phyloP scores from a whole-genome alignment of 257 asterid species.

The Scutellaria galericulata region DNA sequence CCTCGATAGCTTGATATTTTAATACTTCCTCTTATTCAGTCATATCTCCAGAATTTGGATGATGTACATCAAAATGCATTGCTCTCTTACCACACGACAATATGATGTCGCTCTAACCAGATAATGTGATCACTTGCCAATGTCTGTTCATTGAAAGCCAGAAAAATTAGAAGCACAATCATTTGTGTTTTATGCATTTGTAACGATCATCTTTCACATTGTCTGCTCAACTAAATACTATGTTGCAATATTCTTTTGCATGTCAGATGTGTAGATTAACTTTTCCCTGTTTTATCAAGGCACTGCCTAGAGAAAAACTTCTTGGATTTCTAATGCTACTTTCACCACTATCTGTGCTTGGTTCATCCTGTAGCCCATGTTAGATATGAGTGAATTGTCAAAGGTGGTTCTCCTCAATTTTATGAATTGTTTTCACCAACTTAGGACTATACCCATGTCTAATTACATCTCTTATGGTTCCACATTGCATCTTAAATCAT shows the following conservation, averaged over 20 bases:
- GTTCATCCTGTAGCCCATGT: constrained; percentile 22
- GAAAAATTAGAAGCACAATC: neutral
- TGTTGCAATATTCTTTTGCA: neutral
- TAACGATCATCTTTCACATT: constrained; percentile 14
- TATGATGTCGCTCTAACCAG: neutral
- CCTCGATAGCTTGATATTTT: neutral
- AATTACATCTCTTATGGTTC: neutral
- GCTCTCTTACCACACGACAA: constrained; percentile 8
- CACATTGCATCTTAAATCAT: constrained; percentile 17
- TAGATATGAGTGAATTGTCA: constrained; percentile 23
- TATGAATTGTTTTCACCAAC: constrained; percentile 1
- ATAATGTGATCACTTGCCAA: constrained; percentile 9
- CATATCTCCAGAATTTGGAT: constrained; percentile 22
- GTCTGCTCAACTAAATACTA: neutral
- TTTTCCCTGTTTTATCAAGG: constrained; percentile 14
- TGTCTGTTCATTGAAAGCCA: constrained; percentile 8
- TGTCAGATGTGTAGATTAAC: constrained; percentile 2
- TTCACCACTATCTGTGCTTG: neutral
- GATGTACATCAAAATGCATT: constrained; percentile 20
- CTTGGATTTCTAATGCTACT: constrained; percentile 2
- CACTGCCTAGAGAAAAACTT: neutral
- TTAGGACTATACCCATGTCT: constrained; percentile 7
- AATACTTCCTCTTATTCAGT: constrained; percentile 9
- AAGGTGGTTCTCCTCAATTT: constrained; percentile 4
- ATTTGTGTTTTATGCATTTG: constrained; percentile 19